Conservation (phyloP, 2,329 filamentous ascomycete species). For the Venturiaceae sp. region DNA sequence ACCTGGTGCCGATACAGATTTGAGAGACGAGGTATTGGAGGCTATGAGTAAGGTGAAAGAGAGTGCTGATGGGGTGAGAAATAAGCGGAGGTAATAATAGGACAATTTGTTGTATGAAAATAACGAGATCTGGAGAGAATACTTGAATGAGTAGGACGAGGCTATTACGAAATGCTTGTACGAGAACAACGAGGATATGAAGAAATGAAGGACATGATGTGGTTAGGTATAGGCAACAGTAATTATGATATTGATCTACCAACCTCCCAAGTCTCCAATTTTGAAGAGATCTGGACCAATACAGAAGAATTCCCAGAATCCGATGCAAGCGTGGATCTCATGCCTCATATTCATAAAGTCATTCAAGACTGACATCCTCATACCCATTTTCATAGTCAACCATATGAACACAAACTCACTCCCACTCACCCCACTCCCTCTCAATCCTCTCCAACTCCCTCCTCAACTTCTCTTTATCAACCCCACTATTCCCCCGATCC, state of each 20-base stretch:
- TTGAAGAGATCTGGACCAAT: too few relatives aligned
- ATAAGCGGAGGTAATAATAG: not conserved
- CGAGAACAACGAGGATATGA: not conserved
- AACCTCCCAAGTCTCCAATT: too few relatives aligned
- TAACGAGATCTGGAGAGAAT: too few relatives aligned
- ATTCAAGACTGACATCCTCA: not conserved
- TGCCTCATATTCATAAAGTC: not conserved
- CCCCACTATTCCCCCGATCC: not conserved
- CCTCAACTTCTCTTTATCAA: conserved; percentile 5
- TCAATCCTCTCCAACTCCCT: conserved; percentile 5
- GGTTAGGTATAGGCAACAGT: too few relatives aligned
- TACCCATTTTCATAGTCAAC: not conserved
- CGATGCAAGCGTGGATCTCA: too few relatives aligned
- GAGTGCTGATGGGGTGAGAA: conserved; percentile 33
- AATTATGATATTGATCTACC: too few relatives aligned
- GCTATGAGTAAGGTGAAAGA: conserved; percentile 56
- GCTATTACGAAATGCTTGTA: too few relatives aligned
- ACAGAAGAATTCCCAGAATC: too few relatives aligned
- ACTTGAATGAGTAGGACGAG: not conserved
- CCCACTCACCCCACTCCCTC: conserved; percentile 9
- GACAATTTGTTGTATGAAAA: too few relatives aligned
- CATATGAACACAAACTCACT: conserved; percentile 6
- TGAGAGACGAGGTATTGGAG: conserved; percentile 58
- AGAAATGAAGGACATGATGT: not conserved
- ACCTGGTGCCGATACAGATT: conserved; percentile 44